Evolutionary conservation across 148 eudicot genomes (phyloP), one percentile per base, ranked within the genome.

Genomic region (Cornus florida): DNA sequence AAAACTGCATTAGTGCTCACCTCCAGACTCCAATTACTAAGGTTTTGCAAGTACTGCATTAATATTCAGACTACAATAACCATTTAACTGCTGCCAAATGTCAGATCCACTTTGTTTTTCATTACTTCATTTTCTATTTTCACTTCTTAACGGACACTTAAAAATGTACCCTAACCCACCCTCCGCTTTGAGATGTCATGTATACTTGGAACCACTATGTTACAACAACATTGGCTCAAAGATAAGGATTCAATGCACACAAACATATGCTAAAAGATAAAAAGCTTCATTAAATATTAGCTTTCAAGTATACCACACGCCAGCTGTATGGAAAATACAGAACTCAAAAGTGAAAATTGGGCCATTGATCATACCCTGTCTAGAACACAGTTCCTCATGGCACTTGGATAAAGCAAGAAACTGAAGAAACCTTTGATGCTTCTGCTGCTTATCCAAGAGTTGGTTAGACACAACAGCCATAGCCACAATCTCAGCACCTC

Each of bases 371-470:
- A 80, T 92, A 95, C 99, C 86, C 85, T 93, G 99, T 76, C 84
- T 83, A 60, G 82, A 77, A 85, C 91, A 86, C 78, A 95, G 79
- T 79, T 95, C 98, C 75, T 95, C 99, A 77, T 95, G 99, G 87
- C 98, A 95, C 87, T 91, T 93, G 86, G 98, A 92, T 72, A 92
- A 81, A 82, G 99, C 98, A 78, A 95, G 93, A 87, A 95, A 93
- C 86, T 93, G 95, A 57, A 95, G 97, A 87, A 84, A 93, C 79
- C 87, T 93, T 72, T 92, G 90, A 88, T 95, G 99, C 86, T 91
- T 95, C 83, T 95, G 97, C 81, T 88, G 93, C 88, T 95, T 95
- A 86, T 95, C 99, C 65, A 65, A 32, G 32, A 93, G 98, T 78
- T 95, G 99, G 56, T 87, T 85, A 67, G 98, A 92, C 41, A 92